Percentiles rank a stretch among this genome's conserved stretches.
Conservation (phyloP, 805 yeast genomes). For the Nakazawaea siamensis region DNA sequence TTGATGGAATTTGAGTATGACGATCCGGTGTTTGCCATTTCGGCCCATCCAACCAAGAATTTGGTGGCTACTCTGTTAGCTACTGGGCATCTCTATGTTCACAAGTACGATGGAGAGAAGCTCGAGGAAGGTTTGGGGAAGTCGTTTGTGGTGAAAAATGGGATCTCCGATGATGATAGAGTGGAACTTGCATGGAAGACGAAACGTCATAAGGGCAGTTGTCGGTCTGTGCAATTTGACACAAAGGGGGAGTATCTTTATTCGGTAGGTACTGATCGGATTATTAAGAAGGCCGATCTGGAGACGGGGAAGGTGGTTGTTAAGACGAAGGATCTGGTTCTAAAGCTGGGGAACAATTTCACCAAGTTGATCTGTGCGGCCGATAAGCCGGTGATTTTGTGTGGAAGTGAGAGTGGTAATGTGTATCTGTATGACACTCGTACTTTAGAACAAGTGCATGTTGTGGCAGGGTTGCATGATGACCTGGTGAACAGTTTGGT, state of each 20-base stretch:
- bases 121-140: constrained; percentile 25
- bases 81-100: constrained; percentile 65
- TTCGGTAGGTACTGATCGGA: constrained; percentile 73
- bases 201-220: constrained; percentile 83
- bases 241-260: constrained; percentile 51
- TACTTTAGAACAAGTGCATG: constrained; percentile 36
- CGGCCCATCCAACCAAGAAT: constrained; percentile 70
- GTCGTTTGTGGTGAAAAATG: constrained; percentile 5
- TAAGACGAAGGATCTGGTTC: constrained; percentile 26
- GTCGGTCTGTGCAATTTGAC: constrained; percentile 64
- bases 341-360: constrained; percentile 13
- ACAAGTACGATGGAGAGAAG: constrained; percentile 43
- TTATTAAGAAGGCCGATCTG: constrained; percentile 65
- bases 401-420: constrained; percentile 66
- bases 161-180: constrained; percentile 16
- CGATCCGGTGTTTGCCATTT: constrained; percentile 69
- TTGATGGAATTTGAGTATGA: constrained; percentile 37
- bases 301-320: constrained; percentile 69
- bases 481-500: constrained; percentile 73
- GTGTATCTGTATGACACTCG: constrained; percentile 52
- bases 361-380: constrained; percentile 39
- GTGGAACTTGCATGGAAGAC: constrained; percentile 64
- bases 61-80: constrained; percentile 68
- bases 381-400: constrained; percentile 40
- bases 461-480: constrained; percentile 53